Percentiles rank a stretch among this genome's conserved stretches.
These are phyloP conservation scores for Kondoa malvinella DNA, from an alignment of 768 basidiomycete genomes.

Conservation along the genomic window DNA sequence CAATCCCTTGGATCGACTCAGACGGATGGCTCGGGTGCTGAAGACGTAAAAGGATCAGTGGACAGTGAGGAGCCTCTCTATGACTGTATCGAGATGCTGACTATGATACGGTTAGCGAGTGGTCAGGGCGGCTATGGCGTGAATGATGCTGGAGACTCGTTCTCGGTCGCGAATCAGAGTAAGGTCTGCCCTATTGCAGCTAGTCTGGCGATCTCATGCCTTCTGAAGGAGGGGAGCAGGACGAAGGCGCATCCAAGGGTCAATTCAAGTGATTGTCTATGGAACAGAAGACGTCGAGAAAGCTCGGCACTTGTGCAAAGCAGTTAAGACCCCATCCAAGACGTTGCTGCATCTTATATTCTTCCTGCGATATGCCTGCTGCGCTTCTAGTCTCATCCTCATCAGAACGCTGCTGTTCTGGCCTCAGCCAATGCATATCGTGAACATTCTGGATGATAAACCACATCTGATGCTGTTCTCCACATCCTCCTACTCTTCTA, in stretches of 20 bases:
- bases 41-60: not conserved
- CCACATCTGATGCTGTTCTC: too few species aligned
- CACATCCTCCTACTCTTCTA: too few species aligned
- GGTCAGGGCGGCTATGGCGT: not conserved
- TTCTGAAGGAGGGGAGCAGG: not conserved
- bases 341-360: too few species aligned
- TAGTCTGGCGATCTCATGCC: not conserved
- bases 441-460: too few species aligned
- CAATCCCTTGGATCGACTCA: not conserved
- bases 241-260: not conserved
- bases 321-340: too few species aligned
- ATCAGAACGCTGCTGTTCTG: too few species aligned
- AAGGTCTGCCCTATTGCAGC: not conserved
- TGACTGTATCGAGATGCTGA: not conserved
- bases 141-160: not conserved
- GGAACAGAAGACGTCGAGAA: too few species aligned
- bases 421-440: too few species aligned
- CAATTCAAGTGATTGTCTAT: not conserved
- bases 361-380: too few species aligned
- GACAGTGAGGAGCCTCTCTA: not conserved
- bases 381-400: too few species aligned
- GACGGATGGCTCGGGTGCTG: not conserved
- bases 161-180: not conserved
- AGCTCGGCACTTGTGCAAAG: too few species aligned
- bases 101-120: too few species aligned